phyloP scores from a whole-genome alignment of 176 grass and related monocot species.

The Alloteropsis semialata region DNA sequence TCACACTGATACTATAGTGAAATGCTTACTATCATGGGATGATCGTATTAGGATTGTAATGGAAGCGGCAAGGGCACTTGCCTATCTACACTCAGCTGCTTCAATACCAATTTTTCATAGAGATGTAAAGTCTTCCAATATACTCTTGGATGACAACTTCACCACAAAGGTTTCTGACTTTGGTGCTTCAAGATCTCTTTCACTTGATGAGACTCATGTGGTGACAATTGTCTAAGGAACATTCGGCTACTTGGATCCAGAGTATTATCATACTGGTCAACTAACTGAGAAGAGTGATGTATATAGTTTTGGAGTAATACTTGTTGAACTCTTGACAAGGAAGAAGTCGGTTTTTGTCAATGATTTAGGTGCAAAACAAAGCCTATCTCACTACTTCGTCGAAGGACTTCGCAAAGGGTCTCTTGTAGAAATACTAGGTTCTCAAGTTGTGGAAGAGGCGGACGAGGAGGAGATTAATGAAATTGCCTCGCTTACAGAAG shows the following conservation, averaged over 20 bases:
- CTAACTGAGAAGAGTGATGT: slow-evolving; percentile 54
- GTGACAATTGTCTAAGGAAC: slow-evolving; percentile 52
- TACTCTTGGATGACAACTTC: slow-evolving; percentile 29
- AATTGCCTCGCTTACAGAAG: slow-evolving; percentile 16
- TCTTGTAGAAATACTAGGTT: slow-evolving; percentile 18
- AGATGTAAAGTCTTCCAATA: slow-evolving; percentile 55
- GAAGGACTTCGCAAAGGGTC: not conserved
- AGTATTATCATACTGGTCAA: slow-evolving; percentile 43
- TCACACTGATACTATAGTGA: not conserved
- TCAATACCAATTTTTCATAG: slow-evolving; percentile 54
- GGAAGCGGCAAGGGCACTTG: slow-evolving; percentile 35
- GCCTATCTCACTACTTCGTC: slow-evolving; percentile 36
- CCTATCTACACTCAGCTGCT: slow-evolving; percentile 45
- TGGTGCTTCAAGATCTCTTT: slow-evolving; percentile 47
- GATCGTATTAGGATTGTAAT: slow-evolving; percentile 33
- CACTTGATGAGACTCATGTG: slow-evolving; percentile 45
- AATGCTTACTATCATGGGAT: slow-evolving; percentile 34
- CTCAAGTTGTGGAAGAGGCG: slow-evolving; percentile 27
- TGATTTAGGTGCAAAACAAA: slow-evolving; percentile 7
- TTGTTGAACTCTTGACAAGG: slow-evolving; percentile 35
- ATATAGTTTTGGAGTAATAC: slow-evolving; percentile 60
- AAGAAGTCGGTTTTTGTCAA: slow-evolving; percentile 47
- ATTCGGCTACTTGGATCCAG: slow-evolving; percentile 52
- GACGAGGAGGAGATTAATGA: slow-evolving; percentile 26
- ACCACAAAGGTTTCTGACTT: slow-evolving; percentile 45